phyloP scores from a whole-genome alignment of 306 rosid genomes.

The Rosa chinensis region DNA sequence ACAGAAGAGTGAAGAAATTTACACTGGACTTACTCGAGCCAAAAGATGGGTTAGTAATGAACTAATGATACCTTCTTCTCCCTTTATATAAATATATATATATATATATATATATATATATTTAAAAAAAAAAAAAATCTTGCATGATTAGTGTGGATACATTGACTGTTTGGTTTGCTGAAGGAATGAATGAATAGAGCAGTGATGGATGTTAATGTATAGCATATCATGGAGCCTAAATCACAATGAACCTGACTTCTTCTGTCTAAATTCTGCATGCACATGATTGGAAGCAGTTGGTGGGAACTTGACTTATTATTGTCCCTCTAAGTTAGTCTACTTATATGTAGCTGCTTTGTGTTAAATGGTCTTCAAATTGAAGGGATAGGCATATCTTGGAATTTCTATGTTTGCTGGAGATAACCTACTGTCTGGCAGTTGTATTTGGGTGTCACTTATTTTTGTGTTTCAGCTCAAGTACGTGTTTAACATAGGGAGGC shows the following conservation, averaged over 20 bases:
- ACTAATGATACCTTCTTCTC: neutral
- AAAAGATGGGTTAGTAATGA: slow-evolving; percentile 35
- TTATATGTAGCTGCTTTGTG: neutral
- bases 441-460: neutral
- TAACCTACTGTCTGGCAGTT: neutral
- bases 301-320: neutral
- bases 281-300: neutral
- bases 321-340: neutral
- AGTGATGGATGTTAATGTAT: neutral
- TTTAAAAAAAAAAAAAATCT: too few relatives aligned
- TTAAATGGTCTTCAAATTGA: neutral
- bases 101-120: too few relatives aligned
- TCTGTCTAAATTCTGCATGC: neutral
- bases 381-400: neutral
- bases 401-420: neutral
- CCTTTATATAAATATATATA: too few relatives aligned
- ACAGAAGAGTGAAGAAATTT: slow-evolving; percentile 25
- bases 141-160: neutral
- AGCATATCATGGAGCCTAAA: neutral
- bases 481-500: neutral
- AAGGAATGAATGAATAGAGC: too few relatives aligned
- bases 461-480: neutral
- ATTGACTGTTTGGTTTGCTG: neutral
- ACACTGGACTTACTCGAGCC: slow-evolving; percentile 39
- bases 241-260: neutral